Evolutionary conservation across 352 stramenopile species (phyloP).

Genomic region (Phytophthora gonapodyides): DNA sequence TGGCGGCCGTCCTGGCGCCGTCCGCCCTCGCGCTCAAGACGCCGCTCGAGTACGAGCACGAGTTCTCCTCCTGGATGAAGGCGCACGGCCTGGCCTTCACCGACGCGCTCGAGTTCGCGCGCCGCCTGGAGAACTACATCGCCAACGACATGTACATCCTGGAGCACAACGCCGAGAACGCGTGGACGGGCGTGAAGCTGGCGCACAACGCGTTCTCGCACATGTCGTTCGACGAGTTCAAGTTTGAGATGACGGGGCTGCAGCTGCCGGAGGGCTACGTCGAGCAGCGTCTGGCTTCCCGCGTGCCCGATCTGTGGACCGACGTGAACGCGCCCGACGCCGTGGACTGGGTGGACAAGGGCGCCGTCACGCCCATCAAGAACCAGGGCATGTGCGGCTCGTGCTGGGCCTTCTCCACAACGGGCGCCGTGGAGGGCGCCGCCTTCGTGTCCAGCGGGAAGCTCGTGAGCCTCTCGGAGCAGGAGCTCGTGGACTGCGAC

Average conservation of each 20-base stretch:
- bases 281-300: conserved; percentile 54
- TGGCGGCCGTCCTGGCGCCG: conserved; percentile 35
- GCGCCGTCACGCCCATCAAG: conserved; percentile 93
- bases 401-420: conserved; percentile 98
- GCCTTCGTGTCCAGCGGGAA: conserved; percentile 93
- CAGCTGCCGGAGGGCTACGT: conserved; percentile 59
- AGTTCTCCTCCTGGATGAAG: conserved; percentile 74
- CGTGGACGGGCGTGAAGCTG: conserved; percentile 71
- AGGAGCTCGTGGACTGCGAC: conserved; percentile 98
- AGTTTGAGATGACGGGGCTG: conserved; percentile 62
- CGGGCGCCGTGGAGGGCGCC: conserved; percentile 97
- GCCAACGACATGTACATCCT: conserved; percentile 87
- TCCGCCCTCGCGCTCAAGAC: conserved; percentile 48
- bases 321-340: conserved; percentile 63
- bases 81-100: conserved; percentile 54
- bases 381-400: conserved; percentile 96
- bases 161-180: conserved; percentile 83
- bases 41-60: conserved; percentile 68
- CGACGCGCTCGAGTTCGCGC: conserved; percentile 73
- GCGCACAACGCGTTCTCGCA: conserved; percentile 79
- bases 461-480: conserved; percentile 95
- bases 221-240: conserved; percentile 96
- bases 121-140: conserved; percentile 79
- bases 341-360: conserved; percentile 96
- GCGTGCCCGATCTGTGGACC: conserved; percentile 34